These are phyloP conservation scores for Mikania micrantha DNA, from an alignment of 129 eudicot species.

Conservation along the genomic window DNA sequence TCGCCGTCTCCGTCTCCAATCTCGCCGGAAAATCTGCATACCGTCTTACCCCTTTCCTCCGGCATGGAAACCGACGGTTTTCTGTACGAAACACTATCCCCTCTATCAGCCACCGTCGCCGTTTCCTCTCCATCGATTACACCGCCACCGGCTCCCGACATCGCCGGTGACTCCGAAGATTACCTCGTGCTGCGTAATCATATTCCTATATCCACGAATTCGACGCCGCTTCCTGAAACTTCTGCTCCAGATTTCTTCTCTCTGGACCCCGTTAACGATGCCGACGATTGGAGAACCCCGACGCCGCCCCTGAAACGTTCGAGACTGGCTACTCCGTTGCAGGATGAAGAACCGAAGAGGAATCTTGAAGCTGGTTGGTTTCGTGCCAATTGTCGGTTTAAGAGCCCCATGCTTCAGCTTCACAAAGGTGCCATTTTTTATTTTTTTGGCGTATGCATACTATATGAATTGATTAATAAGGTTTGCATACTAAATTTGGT, in stretches of 20 bases:
- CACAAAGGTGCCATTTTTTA: constrained; percentile 52
- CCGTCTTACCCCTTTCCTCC: neutral
- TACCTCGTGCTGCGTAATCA: constrained; percentile 68
- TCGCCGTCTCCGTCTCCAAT: no score
- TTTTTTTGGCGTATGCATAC: neutral
- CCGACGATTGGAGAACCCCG: neutral
- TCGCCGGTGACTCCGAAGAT: constrained; percentile 36
- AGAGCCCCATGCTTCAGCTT: constrained; percentile 94
- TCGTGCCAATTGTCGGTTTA: constrained; percentile 63
- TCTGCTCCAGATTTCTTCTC: constrained; percentile 66
- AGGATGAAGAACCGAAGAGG: constrained; percentile 27
- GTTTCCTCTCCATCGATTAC: neutral
- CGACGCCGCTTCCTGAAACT: constrained; percentile 31
- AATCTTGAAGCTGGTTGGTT: constrained; percentile 76
- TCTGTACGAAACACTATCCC: constrained; percentile 68
- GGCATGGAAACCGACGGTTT: constrained; percentile 36
- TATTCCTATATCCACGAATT: constrained; percentile 35
- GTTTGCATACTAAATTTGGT: neutral
- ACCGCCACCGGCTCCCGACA: constrained; percentile 27
- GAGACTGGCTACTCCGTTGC: constrained; percentile 23
- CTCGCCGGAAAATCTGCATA: constrained; percentile 7
- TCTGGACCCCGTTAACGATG: constrained; percentile 38
- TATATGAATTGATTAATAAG: neutral
- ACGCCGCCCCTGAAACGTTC: constrained; percentile 23
- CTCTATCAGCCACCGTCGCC: constrained; percentile 25